phyloP scores from a whole-genome alignment of 768 basidiomycete genomes.

The Dacryopinax spathularia region DNA sequence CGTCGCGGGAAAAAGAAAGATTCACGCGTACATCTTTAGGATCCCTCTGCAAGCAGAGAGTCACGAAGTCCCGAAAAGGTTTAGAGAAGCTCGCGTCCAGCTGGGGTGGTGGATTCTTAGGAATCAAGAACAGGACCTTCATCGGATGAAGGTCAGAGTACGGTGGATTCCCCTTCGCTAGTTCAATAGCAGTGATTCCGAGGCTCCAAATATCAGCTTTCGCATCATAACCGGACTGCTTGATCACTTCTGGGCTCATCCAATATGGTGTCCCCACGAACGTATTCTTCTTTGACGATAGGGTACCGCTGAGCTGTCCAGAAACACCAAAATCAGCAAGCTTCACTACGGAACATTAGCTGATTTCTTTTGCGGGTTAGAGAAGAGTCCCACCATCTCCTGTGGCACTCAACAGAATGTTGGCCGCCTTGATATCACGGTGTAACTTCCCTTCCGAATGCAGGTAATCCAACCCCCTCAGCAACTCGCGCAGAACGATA shows the following conservation, averaged over 20 bases:
- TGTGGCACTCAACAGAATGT: slow-evolving; percentile 78
- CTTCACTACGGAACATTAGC: slow-evolving; percentile 42
- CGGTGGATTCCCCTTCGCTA: slow-evolving; percentile 94
- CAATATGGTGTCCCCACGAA: slow-evolving; percentile 97
- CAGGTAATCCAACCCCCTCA: slow-evolving; percentile 86
- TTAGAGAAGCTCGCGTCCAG: slow-evolving; percentile 86
- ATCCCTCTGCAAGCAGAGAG: slow-evolving; percentile 85
- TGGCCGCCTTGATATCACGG: slow-evolving; percentile 98
- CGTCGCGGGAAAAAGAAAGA: slow-evolving; percentile 5
- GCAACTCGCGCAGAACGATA: slow-evolving; percentile 83
- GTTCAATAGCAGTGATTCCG: slow-evolving; percentile 92
- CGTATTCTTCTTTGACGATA: slow-evolving; percentile 93
- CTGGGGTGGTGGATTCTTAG: slow-evolving; percentile 88
- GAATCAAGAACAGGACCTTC: slow-evolving; percentile 98
- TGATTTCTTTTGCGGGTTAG: neutral
- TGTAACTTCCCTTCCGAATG: slow-evolving; percentile 94
- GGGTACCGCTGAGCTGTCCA: slow-evolving; percentile 84
- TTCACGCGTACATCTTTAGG: slow-evolving; percentile 59
- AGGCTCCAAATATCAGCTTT: slow-evolving; percentile 99
- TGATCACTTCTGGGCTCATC: slow-evolving; percentile 99
- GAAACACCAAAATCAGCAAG: slow-evolving; percentile 98
- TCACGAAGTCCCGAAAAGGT: slow-evolving; percentile 86
- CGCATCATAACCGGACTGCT: slow-evolving; percentile 97
- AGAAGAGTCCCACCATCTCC: slow-evolving; percentile 40
- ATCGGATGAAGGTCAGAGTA: slow-evolving; percentile 98